Percentiles rank a stretch among this genome's conserved stretches.
Conservation (phyloP, 805 yeast genomes). For the Myxozyma melibiosi region DNA sequence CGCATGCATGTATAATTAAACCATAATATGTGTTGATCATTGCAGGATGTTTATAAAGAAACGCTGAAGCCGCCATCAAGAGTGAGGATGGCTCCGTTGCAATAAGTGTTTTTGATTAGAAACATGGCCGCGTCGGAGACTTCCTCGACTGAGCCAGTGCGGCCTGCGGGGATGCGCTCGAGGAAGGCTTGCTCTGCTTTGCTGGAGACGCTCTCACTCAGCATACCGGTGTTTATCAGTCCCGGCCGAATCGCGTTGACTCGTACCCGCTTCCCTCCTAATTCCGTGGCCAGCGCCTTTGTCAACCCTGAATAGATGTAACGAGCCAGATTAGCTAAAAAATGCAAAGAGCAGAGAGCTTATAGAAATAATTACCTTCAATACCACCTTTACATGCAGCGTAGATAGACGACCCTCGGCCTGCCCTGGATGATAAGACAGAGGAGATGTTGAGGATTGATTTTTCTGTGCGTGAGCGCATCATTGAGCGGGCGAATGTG, state of each 20-base stretch:
- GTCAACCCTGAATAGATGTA: constrained; percentile 62
- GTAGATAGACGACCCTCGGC: constrained; percentile 49
- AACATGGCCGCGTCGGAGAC: constrained; percentile 36
- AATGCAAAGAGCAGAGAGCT: too few species aligned
- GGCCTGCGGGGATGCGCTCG: constrained; percentile 21
- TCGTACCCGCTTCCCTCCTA: constrained; percentile 54
- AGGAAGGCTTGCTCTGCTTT: constrained; percentile 9
- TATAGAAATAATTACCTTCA: too few species aligned
- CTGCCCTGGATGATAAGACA: constrained; percentile 53
- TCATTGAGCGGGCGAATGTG: constrained; percentile 54
- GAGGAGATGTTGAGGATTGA: constrained; percentile 69
- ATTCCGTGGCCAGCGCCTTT: constrained; percentile 59
- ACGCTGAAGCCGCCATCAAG: constrained; percentile 33
- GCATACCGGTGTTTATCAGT: constrained; percentile 66
- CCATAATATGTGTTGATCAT: neutral
- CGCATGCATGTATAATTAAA: neutral
- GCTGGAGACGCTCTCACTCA: constrained; percentile 3
- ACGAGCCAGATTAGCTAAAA: too few species aligned
- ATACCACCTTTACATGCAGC: constrained; percentile 73
- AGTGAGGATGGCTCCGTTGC: constrained; percentile 31
- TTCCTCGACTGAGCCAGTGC: constrained; percentile 30
- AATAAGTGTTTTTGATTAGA: constrained; percentile 31
- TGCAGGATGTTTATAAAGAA: neutral
- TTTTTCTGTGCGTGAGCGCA: constrained; percentile 42
- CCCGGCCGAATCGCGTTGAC: constrained; percentile 74